Percentiles rank a stretch among this genome's conserved stretches.
phyloP scores from a whole-genome alignment of 2,329 filamentous ascomycete genomes.

The Aspergillus arachidicola region DNA sequence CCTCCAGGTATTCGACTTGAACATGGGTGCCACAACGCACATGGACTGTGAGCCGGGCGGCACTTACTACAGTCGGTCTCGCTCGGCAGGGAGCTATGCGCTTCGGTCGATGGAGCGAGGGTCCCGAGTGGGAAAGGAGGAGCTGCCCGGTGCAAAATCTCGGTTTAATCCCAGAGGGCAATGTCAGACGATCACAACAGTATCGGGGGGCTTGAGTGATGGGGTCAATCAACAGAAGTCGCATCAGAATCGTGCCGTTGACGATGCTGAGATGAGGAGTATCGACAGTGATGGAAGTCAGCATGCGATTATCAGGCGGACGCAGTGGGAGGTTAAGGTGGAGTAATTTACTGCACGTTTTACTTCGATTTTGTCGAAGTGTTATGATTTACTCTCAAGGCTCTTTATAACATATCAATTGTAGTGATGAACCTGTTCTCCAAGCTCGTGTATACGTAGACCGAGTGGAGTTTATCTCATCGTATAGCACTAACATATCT shows the following conservation, averaged over 20 bases:
- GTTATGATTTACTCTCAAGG: too few relatives aligned
- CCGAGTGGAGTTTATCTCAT: not conserved
- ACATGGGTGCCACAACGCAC: conserved; percentile 3
- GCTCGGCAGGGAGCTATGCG: not conserved
- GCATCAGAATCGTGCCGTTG: not conserved
- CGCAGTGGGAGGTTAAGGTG: conserved; percentile 3
- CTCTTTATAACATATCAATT: too few relatives aligned
- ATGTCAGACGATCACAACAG: not conserved
- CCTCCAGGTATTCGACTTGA: conserved; percentile 3
- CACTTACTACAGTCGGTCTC: not conserved
- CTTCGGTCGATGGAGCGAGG: not conserved
- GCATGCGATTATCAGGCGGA: not conserved
- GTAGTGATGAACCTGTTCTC: not conserved
- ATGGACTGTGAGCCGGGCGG: not conserved
- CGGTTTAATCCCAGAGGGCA: not conserved
- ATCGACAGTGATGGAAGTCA: conserved; percentile 2
- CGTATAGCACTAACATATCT: too few relatives aligned
- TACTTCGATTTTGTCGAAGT: too few relatives aligned
- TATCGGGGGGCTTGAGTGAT: not conserved
- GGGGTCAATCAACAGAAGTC: not conserved
- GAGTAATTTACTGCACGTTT: not conserved
- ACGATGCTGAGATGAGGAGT: not conserved
- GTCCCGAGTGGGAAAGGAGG: not conserved
- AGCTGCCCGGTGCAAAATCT: not conserved
- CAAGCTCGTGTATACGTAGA: not conserved